Conservation (phyloP, 805 yeast genomes). For the Wickerhamomyces bisporus region DNA sequence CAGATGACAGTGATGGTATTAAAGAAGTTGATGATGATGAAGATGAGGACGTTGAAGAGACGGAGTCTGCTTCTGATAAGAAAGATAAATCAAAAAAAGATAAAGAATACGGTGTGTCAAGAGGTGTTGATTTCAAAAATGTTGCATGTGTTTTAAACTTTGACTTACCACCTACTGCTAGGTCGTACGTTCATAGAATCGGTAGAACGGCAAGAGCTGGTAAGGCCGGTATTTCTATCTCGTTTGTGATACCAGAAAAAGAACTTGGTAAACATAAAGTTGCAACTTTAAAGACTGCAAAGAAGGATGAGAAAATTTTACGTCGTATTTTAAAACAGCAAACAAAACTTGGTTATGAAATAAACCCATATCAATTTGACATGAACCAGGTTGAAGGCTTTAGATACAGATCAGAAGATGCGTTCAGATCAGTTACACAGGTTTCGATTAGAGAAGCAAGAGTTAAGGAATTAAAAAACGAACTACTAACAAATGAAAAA, state of each 20-base stretch:
- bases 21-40: conserved; percentile 44
- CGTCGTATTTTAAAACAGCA: conserved; percentile 74
- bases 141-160: conserved; percentile 96
- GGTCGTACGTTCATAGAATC: conserved; percentile 85
- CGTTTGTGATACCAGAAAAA: conserved; percentile 80
- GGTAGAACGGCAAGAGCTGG: conserved; percentile 99
- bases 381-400: conserved; percentile 90
- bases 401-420: conserved; percentile 95
- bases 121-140: conserved; percentile 95
- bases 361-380: conserved; percentile 87
- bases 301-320: conserved; percentile 82
- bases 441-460: conserved; percentile 91
- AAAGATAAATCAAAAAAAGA: conserved; percentile 40
- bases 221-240: conserved; percentile 88
- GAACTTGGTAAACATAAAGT: conserved; percentile 87
- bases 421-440: conserved; percentile 89
- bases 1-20: conserved; percentile 76
- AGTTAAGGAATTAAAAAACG: conserved; percentile 80
- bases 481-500: conserved; percentile 82
- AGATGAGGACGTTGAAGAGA: conserved; percentile 22
- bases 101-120: conserved; percentile 86
- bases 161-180: conserved; percentile 86
- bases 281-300: conserved; percentile 65
- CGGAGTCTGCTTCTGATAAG: conserved; percentile 13
- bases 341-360: conserved; percentile 61